phyloP scores from a whole-genome alignment of 441 rosid species.

The Viola pubescens region DNA sequence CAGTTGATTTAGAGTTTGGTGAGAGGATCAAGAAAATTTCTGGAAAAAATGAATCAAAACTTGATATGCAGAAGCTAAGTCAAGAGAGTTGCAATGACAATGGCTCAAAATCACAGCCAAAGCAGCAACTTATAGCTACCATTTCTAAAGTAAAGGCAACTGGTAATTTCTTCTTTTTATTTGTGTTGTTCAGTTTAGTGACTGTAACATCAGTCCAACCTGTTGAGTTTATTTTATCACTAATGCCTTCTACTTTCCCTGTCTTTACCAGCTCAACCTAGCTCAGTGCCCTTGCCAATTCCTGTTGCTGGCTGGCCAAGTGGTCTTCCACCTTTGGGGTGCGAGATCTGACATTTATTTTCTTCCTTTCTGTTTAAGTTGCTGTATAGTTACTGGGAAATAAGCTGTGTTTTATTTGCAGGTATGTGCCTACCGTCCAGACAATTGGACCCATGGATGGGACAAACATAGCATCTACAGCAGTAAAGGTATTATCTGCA shows the following conservation, averaged over 20 bases:
- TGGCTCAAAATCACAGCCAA: slow-evolving; percentile 19
- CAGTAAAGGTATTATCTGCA: slow-evolving; percentile 45
- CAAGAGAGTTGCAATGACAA: slow-evolving; percentile 24
- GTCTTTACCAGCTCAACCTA: slow-evolving; percentile 40
- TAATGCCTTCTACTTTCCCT: not conserved
- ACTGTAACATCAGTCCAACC: not conserved
- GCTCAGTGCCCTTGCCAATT: slow-evolving; percentile 45
- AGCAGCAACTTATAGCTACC: slow-evolving; percentile 19
- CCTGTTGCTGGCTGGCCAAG: slow-evolving; percentile 60
- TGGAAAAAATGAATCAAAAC: slow-evolving; percentile 36
- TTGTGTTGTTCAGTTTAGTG: not conserved
- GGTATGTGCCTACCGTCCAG: slow-evolving; percentile 64
- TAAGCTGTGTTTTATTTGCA: slow-evolving; percentile 20
- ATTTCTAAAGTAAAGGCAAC: slow-evolving; percentile 37
- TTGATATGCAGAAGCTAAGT: slow-evolving; percentile 47
- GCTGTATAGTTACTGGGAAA: slow-evolving; percentile 2
- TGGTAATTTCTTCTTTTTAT: slow-evolving; percentile 23
- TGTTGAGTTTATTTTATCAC: not conserved
- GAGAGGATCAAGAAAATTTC: slow-evolving; percentile 25
- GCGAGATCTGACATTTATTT: slow-evolving; percentile 12
- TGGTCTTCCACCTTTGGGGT: slow-evolving; percentile 74
- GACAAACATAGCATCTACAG: slow-evolving; percentile 38
- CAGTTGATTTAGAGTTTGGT: slow-evolving; percentile 22
- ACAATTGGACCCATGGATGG: slow-evolving; percentile 64
- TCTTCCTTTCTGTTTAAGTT: not conserved